phyloP scores from a whole-genome alignment of 176 grass and related monocot species.

The Cenchrus fungigraminus region DNA sequence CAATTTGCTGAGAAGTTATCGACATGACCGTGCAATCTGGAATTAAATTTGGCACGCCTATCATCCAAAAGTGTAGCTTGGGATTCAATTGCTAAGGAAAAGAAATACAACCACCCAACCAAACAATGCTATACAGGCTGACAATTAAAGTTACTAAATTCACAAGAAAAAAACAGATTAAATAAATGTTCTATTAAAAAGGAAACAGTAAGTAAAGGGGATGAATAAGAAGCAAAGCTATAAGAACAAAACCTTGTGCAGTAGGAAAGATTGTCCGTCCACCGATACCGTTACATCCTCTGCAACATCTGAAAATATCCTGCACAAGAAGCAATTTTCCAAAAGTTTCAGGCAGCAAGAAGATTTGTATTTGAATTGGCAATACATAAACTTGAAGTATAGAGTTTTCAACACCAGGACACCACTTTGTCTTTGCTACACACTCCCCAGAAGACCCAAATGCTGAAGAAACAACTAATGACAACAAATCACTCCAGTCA shows the following conservation, averaged over 20 bases:
- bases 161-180: background rate
- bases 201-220: background rate
- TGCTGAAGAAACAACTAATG: background rate
- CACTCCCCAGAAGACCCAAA: background rate
- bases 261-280: slow-evolving; percentile 78
- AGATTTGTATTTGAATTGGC: background rate
- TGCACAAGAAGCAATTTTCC: slow-evolving; percentile 42
- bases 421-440: background rate
- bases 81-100: background rate
- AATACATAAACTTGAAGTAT: background rate
- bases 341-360: background rate
- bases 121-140: background rate
- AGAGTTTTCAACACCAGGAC: background rate
- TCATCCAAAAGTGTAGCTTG: background rate
- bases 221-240: background rate
- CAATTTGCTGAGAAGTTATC: background rate
- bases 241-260: slow-evolving; percentile 72
- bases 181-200: background rate
- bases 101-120: slow-evolving; percentile 18
- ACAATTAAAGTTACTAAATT: background rate
- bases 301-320: slow-evolving; percentile 97
- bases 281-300: slow-evolving; percentile 83
- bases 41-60: background rate
- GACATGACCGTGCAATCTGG: background rate
- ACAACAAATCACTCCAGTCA: background rate